Evolutionary conservation across 2,329 filamentous ascomycete species (phyloP), one percentile per base, ranked within the genome.

Genomic region (Cytospora mali): DNA sequence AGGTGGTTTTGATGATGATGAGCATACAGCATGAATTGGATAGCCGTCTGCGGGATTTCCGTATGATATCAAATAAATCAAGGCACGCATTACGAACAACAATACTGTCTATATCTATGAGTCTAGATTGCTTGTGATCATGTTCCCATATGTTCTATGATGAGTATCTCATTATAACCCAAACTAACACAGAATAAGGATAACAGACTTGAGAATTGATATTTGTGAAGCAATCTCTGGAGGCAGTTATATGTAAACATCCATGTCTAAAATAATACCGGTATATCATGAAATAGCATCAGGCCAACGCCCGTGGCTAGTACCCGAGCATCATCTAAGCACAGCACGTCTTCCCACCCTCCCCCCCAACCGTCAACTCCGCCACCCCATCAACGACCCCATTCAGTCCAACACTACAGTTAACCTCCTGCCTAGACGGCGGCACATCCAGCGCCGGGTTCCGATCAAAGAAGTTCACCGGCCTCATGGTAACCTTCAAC

Each of bases 381-480:
- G 35, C 62, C 6, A 64, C 58, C 2, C 55, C 62, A 23, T 64
- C 64, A 2, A 57, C 58, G 18, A 64, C 50, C 23, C 60, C 66
- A 28, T 72, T 70, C 55, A 75, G 55, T 23, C 61, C 55, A 1
- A 75, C 74, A 51, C 74, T 76, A 51, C 75, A 73, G 66, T 81
- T 81, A 25, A 73, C 71, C 21, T 71, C 74, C 70, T 81, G 80
- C 58, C 70, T 75, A 61, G 76, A 78, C 3, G 77, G 76, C 3
- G 81, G 78, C 16, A 83, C 77, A 71, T 84, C 82, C 11, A 82
- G 66, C 0, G 80, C 79, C 0, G 82, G 82, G 65, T 84, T 84
- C 62, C 74, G 75, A 4, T 77, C 75, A 65, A 83, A 84, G 67
- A 84, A 84, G 64, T 84, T 83, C 4, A 77, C 79, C 0, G 82